Evolutionary conservation across 2,329 filamentous ascomycete genomes (phyloP), one percentile per base, ranked within the genome.

Genomic region (Epicoccum sorghinum): DNA sequence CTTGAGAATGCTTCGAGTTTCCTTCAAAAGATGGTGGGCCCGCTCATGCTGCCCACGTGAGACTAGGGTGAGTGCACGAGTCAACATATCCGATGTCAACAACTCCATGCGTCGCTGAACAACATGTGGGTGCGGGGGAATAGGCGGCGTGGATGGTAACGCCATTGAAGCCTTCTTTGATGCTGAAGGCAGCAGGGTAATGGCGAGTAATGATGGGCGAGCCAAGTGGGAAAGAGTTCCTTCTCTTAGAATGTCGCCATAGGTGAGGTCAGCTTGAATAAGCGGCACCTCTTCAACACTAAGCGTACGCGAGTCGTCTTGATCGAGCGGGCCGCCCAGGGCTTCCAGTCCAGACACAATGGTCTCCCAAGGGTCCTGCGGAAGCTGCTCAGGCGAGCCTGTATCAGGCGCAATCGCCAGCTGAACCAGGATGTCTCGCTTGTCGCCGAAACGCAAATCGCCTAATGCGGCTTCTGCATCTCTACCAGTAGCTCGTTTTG

Each of bases 61-160:
- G 18, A 98, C 93, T 18, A 99, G 83, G 0, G 92, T 96, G 57
- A 99, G 79, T 12, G 95, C 93, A 54, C 95, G 84, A 7, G 91
- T 96, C 59, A 99, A 84, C 95, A 99, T 99, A 73, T 99, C 95
- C 1, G 93, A 98, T 2, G 95, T 98, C 47, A 99, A 83, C 27
- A 99, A 82, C 76, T 99, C 95, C 95, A 99, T 99, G 40, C 95
- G 89, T 36, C 95, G 86, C 77, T 99, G 95, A 6, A 99, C 93
- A 55, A 99, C 92, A 58, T 89, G 91, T 4, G 95, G 93, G 71
- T 98, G 95, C 40, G 95, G 93, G 12, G 95, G 95, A 58, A 99
- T 99, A 1, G 92, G 90, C 12, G 93, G 74, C 49, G 75, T 75
- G 25, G 13, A 87, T 84, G 52, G 75, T 55, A 51, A 83, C 77